Evolutionary conservation across 2,329 filamentous ascomycete genomes (phyloP).

Genomic region (Fusarium sp.): DNA sequence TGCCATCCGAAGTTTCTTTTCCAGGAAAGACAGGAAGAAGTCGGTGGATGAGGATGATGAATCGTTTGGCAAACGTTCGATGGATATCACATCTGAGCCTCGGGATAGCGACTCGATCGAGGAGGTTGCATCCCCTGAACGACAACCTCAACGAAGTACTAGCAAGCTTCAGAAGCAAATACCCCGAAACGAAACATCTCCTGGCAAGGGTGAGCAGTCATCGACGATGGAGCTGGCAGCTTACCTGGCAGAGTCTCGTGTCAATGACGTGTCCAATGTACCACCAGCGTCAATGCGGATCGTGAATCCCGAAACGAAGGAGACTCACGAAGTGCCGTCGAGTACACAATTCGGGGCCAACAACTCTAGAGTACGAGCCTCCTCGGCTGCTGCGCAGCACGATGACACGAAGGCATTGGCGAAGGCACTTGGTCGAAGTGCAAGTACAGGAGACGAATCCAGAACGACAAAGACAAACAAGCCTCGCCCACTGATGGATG

Average conservation of each 20-base stretch:
- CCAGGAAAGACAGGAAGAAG: constrained; percentile 71
- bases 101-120: constrained; percentile 60
- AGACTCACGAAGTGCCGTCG: constrained; percentile 55
- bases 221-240: constrained; percentile 58
- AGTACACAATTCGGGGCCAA: constrained; percentile 49
- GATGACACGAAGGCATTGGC: constrained; percentile 53
- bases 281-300: constrained; percentile 69
- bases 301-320: constrained; percentile 65
- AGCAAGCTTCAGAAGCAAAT: constrained; percentile 80
- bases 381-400: constrained; percentile 52
- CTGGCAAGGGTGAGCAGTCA: constrained; percentile 55
- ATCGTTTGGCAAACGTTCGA: constrained; percentile 70
- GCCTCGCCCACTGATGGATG: constrained; percentile 71
- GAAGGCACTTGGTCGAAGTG: constrained; percentile 44
- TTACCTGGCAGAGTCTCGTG: constrained; percentile 58
- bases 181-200: constrained; percentile 62
- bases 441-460: constrained; percentile 57
- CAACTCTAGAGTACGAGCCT: constrained; percentile 49
- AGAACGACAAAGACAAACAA: constrained; percentile 63
- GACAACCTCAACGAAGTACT: constrained; percentile 65
- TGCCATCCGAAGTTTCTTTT: constrained; percentile 71
- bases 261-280: constrained; percentile 67
- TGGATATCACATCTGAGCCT: constrained; percentile 64
- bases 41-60: constrained; percentile 70
- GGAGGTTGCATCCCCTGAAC: constrained; percentile 62